Evolutionary conservation across 805 yeast species (phyloP), one percentile per base, ranked within the genome.

Genomic region (Nakazawaea populi): DNA sequence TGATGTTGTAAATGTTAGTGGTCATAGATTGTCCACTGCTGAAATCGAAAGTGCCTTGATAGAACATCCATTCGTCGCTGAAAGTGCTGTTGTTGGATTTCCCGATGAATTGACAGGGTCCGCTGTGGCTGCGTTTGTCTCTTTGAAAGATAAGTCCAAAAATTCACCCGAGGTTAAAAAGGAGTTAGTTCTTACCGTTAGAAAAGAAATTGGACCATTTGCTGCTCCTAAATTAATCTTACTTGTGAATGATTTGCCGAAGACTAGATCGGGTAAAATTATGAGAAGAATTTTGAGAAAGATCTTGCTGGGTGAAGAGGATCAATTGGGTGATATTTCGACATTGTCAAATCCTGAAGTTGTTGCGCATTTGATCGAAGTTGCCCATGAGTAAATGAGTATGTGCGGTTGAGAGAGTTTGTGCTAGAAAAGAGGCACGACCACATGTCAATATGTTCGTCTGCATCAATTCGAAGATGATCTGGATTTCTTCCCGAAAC

Each of bases 271-370:
- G 4, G 94, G 94, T 63, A 86, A 86, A 73, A 86, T 86, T 59
- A 86, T 86, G 94, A 82, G 94, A 79, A 79, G 94, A 73, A 85
- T 86, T 62, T 76, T 86, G 67, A 80, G 94, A 72, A 86, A 86
- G 73, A 74, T 86, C 54, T 72, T 84, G 46, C 84, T 89, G 45
- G 76, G 82, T 56, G 92, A 86, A 69, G 86, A 85, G 55, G 91
- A 86, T 63, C 89, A 84, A 70, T 74, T 86, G 62, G 94, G 94
- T 56, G 94, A 86, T 71, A 80, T 83, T 55, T 74, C 89, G 37
- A 86, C 94, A 12, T 77, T 86, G 64, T 81, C 90, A 46, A 86
- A 87, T 65, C 92, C 94, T 27, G 81, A 77, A 54, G 77, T 85
- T 57, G 92, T 86, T 42, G 79, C 76, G 39, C 85, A 83, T 52